A percentile compares a stretch with the other conserved stretches of the same genome.
Evolutionary conservation across 83 land plant species (phyloP).

Genomic region (Picea abies): DNA sequence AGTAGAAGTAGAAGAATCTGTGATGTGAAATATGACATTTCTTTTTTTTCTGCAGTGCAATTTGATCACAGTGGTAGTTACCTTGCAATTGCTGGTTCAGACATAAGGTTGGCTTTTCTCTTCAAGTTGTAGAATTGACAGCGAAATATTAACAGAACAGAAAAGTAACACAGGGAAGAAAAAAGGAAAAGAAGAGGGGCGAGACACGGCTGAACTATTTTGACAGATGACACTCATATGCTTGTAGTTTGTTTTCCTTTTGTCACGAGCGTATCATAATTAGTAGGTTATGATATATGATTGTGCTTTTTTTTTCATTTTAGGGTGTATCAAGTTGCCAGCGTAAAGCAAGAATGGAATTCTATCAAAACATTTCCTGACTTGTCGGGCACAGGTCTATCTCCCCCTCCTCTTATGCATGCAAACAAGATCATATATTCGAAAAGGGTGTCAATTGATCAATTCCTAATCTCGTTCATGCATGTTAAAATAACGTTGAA

Average conservation of each 20-base stretch:
- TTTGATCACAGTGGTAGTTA: conserved; percentile 96
- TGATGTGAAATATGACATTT: not conserved
- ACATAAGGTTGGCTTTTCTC: conserved; percentile 61
- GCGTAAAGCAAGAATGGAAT: conserved; percentile 96
- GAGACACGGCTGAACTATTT: not conserved
- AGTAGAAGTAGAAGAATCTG: not conserved
- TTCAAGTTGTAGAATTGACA: not conserved
- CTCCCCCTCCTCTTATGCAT: not conserved
- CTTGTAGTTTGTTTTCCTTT: not conserved
- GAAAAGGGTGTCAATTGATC: not conserved
- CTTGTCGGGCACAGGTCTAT: conserved; percentile 93
- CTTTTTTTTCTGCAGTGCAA: conserved; percentile 59
- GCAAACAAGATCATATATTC: not conserved
- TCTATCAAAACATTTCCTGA: conserved; percentile 85
- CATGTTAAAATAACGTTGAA: not conserved
- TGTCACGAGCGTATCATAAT: not conserved
- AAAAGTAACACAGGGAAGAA: not conserved
- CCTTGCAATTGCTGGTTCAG: conserved; percentile 92
- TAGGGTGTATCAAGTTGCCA: conserved; percentile 91
- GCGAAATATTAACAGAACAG: not conserved
- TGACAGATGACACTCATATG: not conserved
- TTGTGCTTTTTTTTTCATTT: not conserved
- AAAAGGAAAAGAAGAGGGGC: no score
- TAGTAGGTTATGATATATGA: not conserved
- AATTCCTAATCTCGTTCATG: not conserved